Evolutionary conservation across 495 filamentous ascomycete species (phyloP), one percentile per base, ranked within the genome.

Genomic region (Tricharina praecox): DNA sequence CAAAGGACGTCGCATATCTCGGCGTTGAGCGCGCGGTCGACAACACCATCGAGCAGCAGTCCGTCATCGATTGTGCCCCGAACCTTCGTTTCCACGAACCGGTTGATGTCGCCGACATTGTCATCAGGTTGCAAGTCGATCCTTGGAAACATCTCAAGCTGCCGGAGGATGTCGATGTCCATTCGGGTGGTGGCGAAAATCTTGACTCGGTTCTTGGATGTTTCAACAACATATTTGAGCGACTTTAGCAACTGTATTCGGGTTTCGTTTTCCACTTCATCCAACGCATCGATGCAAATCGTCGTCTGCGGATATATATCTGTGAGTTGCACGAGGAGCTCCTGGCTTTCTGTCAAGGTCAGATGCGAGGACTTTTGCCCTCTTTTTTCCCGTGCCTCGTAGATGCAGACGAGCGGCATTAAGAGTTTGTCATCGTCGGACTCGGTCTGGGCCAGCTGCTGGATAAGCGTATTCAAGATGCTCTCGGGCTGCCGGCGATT

Each of bases 141-240:
- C 10, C 40, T 23, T 7, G 40, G 40, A 43, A 20, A 43, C 13
- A 16, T 39, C 5, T 21, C 8, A 16, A 39, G 15, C 36, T 39
- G 36, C 13, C 5, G 8, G 36, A 43, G 11, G 8, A 58, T 56
- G 39, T 56, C 50, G 1, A 26, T 10, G 16, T 58, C 53, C 15
- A 53, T 45, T 26, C 55, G 51, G 25, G 49, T 58, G 4, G 55
- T 51, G 3, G 53, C 42, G 34, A 58, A 56, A 2, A 58, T 28
- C 20, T 58, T 58, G 3, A 58, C 40, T 2, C 53, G 23, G 13
- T 42, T 35, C 24, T 44, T 24, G 0, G 50, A 44, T 3, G 16
- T n/a, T 2, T 21, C 1, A 4, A 58, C 32, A 8, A 56, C 43
- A 20, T 26, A 1, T 13, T 32, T 45, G 5, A 58, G 30, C 0